These are phyloP conservation scores for Nasturtium officinale DNA, from an alignment of 345 rosid species.

Conservation along the genomic window DNA sequence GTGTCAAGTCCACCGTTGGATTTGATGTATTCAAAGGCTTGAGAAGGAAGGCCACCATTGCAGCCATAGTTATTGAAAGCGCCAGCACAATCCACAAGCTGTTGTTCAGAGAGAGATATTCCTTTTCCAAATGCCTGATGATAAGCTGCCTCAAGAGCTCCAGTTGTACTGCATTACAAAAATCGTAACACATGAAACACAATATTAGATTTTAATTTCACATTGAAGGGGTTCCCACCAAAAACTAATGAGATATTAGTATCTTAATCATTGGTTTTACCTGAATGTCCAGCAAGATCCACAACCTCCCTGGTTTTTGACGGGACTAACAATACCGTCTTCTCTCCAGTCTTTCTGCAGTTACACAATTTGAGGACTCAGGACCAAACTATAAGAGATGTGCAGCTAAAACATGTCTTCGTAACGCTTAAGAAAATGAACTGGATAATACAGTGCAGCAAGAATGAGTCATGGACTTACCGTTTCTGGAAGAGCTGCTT, in stretches of 20 bases:
- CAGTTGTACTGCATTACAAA: constrained; percentile 70
- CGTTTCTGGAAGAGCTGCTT: constrained; percentile 57
- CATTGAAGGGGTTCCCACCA: not conserved
- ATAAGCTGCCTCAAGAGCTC: constrained; percentile 98
- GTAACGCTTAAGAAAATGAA: constrained; percentile 17
- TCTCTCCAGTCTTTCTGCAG: constrained; percentile 94
- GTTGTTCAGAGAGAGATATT: constrained; percentile 91
- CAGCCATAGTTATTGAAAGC: constrained; percentile 92
- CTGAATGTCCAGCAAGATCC: constrained; percentile 99
- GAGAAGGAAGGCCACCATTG: constrained; percentile 94
- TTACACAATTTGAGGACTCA: constrained; percentile 22
- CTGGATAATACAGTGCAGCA: not conserved
- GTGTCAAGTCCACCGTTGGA: constrained; percentile 94
- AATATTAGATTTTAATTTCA: not conserved
- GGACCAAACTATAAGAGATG: not conserved
- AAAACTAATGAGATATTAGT: not conserved
- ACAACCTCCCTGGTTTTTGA: constrained; percentile 88
- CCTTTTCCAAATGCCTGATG: constrained; percentile 84
- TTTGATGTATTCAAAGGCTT: constrained; percentile 94
- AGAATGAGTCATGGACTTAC: constrained; percentile 39
- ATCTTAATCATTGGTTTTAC: constrained; percentile 40
- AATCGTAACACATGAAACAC: not conserved
- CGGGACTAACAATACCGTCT: constrained; percentile 81
- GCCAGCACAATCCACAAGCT: constrained; percentile 96
- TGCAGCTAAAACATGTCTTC: not conserved